These are phyloP conservation scores for Fusarium camptoceras DNA, from an alignment of 2,329 filamentous ascomycete species.

Conservation along the genomic window DNA sequence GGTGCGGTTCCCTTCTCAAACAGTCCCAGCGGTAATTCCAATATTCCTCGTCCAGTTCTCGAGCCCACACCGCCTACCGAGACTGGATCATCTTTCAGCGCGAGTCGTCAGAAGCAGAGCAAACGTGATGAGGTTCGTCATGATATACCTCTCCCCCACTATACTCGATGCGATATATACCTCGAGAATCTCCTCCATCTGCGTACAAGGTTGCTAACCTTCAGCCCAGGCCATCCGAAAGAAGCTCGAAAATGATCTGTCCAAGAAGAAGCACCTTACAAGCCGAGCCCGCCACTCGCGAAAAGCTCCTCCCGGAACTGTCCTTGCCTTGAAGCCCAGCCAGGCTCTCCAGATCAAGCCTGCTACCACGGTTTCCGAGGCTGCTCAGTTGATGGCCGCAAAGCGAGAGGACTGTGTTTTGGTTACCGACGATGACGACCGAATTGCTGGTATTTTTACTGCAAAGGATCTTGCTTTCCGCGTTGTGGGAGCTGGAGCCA, in stretches of 20 bases:
- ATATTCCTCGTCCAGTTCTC: constrained; percentile 78
- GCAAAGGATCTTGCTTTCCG: constrained; percentile 98
- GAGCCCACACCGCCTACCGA: constrained; percentile 69
- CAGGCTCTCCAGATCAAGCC: constrained; percentile 98
- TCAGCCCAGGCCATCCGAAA: constrained; percentile 84
- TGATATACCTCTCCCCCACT: constrained; percentile 13
- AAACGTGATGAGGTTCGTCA: constrained; percentile 95
- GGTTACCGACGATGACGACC: constrained; percentile 96
- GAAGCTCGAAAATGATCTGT: constrained; percentile 97
- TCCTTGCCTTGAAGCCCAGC: constrained; percentile 94
- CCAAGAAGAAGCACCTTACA: constrained; percentile 91
- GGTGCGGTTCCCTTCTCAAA: constrained; percentile 70
- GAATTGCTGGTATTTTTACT: constrained; percentile 98
- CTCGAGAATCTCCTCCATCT: constrained; percentile 20
- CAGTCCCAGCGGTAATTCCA: constrained; percentile 69
- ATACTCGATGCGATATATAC: constrained; percentile 23
- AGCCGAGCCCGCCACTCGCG: constrained; percentile 84
- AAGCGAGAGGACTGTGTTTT: constrained; percentile 98
- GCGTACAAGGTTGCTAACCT: constrained; percentile 28
- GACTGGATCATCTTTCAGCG: constrained; percentile 79
- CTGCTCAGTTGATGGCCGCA: constrained; percentile 97
- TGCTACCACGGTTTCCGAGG: constrained; percentile 90
- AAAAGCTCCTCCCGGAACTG: constrained; percentile 95
- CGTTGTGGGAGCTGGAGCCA: constrained; percentile 90
- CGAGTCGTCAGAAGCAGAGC: constrained; percentile 94